Evolutionary conservation across 371 early-diverging fungal genomes (phyloP), one percentile per base, ranked within the genome.

Genomic region (Mortierella sp.): DNA sequence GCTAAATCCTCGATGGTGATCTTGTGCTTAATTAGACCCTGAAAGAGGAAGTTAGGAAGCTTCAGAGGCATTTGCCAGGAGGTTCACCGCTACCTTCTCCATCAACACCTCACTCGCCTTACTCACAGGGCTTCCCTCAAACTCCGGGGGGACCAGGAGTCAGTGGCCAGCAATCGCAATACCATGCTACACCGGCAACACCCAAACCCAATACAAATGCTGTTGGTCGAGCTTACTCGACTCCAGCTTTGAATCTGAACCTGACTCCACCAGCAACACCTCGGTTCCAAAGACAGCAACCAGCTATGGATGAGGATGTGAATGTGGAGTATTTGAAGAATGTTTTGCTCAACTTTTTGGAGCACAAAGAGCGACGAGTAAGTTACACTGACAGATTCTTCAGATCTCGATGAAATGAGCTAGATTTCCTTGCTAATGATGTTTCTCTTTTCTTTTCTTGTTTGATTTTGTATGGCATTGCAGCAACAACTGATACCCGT

Each of bases 281-380:
- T 37, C 57, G 70, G 22, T 70, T 68, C 77, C 70, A 40, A 16
- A 43, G 64, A 35, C 72, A n/a, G 59, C 70, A 39, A 63, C 78
- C 55, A 47, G 69, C 71, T 24, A 83, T 86, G 37, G 86, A 86
- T 26, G 70, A 83, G 32, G 87, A 85, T 59, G 84, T 94, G 58
- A 94, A 94, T 64, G 72, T 94, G 18, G 96, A 97, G 78, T 97
- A 97, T 64, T 78, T 97, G 64, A 90, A 93, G 66, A 91, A 94
- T 67, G 92, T 97, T 11, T 77, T 97, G 47, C 83, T 97, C 63
- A 94, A 93, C 75, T 97, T 96, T 81, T 86, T 97, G 69, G 96
- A 97, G 83, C 90, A 90, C 57, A 93, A 90, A 76, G 90, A 92
- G 5, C 90, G 91, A 32, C 84, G 94, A 62, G 90, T 89, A 88